Conservation (phyloP, 176 grass and related monocot genomes). For the Phoenix dactylifera region DNA sequence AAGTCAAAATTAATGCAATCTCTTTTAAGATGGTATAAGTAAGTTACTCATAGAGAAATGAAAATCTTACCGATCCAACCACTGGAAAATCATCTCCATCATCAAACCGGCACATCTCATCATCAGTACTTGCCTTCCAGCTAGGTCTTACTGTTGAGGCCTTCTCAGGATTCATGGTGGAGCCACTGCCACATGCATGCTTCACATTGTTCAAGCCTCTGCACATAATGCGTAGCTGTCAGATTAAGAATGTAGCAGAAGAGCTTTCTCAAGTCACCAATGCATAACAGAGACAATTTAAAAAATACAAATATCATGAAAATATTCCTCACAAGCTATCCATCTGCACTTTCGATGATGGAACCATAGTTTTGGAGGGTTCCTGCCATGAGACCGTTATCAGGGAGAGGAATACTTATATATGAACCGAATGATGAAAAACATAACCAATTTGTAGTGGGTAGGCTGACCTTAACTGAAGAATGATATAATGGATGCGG, state of each 20-base stretch:
- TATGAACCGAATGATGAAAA: slow-evolving; percentile 27
- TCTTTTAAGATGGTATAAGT: no score
- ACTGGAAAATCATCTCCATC: slow-evolving; percentile 49
- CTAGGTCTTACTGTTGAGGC: slow-evolving; percentile 42
- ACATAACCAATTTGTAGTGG: slow-evolving; percentile 11
- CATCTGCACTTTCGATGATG: slow-evolving; percentile 25
- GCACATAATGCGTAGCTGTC: slow-evolving; percentile 3
- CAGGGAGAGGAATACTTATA: slow-evolving; percentile 11
- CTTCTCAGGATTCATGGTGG: slow-evolving; percentile 36
- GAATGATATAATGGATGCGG: slow-evolving; percentile 28
- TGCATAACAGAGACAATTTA: background rate
- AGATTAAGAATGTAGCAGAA: background rate
- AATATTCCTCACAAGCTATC: slow-evolving; percentile 38
- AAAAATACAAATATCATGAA: background rate
- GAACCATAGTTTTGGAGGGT: slow-evolving; percentile 29
- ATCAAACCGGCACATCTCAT: slow-evolving; percentile 69
- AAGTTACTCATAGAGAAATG: no score
- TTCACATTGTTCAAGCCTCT: slow-evolving; percentile 29
- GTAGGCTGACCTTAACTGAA: slow-evolving; percentile 37
- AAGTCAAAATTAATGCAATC: no score
- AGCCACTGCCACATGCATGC: slow-evolving; percentile 26
- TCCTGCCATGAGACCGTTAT: slow-evolving; percentile 33
- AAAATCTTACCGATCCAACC: slow-evolving; percentile 61
- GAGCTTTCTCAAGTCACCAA: slow-evolving; percentile 6
- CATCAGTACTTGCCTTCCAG: slow-evolving; percentile 51